Evolutionary conservation across 2,329 filamentous ascomycete genomes (phyloP), one percentile per base, ranked within the genome.

Genomic region (Cladosporium velox): DNA sequence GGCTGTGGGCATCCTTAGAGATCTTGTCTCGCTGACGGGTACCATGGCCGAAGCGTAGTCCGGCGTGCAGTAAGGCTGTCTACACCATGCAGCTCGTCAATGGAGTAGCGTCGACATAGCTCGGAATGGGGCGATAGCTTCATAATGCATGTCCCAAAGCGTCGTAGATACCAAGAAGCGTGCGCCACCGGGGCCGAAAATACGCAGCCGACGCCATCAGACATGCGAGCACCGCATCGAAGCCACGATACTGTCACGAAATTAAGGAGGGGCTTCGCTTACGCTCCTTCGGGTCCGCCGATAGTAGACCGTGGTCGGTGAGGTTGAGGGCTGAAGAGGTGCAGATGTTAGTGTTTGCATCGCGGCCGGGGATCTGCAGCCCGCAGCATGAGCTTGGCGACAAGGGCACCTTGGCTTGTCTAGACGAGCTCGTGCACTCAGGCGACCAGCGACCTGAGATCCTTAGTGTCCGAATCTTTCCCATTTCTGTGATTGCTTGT

Each of bases 251-350:
- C 41, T 24, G 12, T 21, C n/a, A 47, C 41, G 41, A 47, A 12
- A 47, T 47, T 47, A 55, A 34, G 32, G 51, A 55, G 28, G 32
- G 28, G 26, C 52, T 15, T 62, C 59, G 59, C 59, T 62, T 62
- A 30, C 21, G 47, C 12, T 52, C 32, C n/a, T 49, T 52, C 59
- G 59, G 59, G 21, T 35, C 12, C 44, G n/a, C 44, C 28, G 34
- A 62, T 35, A 44, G 38, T 44, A 26, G 11, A 35, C 24, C 44
- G 11, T 54, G 15, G 47, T 62, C 28, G 30, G 24, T 21, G 59
- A 32, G 41, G 30, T 61, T 28, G 21, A 26, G 59, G 28, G 34
- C 28, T 49, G 44, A 52, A 32, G 32, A 38, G 44, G 18, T 34
- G 44, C 28, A 24, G 32, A 32, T 24, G 57, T 32, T 35, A 32